A percentile compares a stretch with the other conserved stretches of the same genome.
Evolutionary conservation across 176 grass and related monocot genomes (phyloP).

Genomic region (Hyparrhenia diplandra): DNA sequence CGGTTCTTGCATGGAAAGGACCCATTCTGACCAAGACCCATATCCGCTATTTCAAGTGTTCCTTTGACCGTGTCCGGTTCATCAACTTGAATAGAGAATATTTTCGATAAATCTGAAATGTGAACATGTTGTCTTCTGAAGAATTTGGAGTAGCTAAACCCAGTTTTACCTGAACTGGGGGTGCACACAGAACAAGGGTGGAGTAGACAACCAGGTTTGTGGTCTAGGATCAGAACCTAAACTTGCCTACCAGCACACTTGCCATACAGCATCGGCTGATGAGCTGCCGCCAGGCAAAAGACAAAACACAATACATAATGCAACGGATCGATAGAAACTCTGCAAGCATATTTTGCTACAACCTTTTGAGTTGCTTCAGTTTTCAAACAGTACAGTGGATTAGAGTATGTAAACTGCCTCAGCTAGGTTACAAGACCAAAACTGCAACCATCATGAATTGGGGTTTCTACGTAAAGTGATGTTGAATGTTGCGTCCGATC

Average conservation of each 20-base stretch:
- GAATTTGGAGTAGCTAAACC: too few species aligned
- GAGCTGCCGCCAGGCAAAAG: not conserved
- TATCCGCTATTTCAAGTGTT: too few species aligned
- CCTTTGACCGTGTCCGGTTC: too few species aligned
- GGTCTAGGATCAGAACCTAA: not conserved
- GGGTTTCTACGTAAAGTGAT: not conserved
- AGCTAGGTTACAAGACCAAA: constrained; percentile 29
- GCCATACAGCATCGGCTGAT: not conserved
- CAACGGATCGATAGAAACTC: not conserved
- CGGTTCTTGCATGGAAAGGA: too few species aligned
- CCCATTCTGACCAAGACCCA: too few species aligned
- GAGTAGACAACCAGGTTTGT: too few species aligned
- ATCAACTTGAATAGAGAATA: too few species aligned
- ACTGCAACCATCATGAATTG: constrained; percentile 26
- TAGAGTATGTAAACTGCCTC: constrained; percentile 3
- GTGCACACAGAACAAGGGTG: too few species aligned
- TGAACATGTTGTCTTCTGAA: too few species aligned
- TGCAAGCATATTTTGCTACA: not conserved
- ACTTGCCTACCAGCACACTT: not conserved
- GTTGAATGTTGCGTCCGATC: not conserved
- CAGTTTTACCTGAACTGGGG: too few species aligned
- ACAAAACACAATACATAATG: not conserved
- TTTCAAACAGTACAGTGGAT: not conserved
- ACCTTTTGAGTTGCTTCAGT: not conserved
- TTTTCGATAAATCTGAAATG: too few species aligned